Evolutionary conservation across 352 stramenopile genomes (phyloP), one percentile per base, ranked within the genome.

Genomic region (Phytophthora tentaculata): DNA sequence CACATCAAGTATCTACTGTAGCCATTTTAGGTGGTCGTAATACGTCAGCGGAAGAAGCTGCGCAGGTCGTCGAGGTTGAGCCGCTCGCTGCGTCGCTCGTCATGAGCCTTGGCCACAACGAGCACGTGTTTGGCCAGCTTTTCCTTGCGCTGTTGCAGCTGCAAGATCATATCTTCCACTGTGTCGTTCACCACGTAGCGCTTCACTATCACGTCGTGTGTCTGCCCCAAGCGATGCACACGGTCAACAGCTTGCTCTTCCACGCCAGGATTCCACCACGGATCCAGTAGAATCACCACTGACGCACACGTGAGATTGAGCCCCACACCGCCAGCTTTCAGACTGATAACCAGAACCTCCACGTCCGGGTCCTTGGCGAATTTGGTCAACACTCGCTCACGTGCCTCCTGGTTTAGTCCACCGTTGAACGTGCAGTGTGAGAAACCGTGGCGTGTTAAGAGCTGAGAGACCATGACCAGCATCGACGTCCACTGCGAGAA

Each of bases 161-260:
- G 79, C 37, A 97, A 57, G 48, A 98, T 96, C 81, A 97, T 96
- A 52, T 96, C 88, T 52, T 98, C 94, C 37, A 98, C 90, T 5
- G 91, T 97, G 65, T 95, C 81, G 2, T 83, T 67, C 22, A 97
- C 79, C 29, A 97, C 80, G 70, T 97, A 97, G 44, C 93, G 86
- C 70, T 96, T 95, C 23, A 98, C 92, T 8, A 87, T 60, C 43
- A 98, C 93, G 43, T 86, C 77, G 35, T 88, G 81, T 0, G 74
- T 82, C 75, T 98, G 91, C 1, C 92, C 93, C 6, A 98, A 73
- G 2, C 93, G 89, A 53, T 97, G 92, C 32, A 97, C 90, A 43
- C 93, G 86, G 78, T 98, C 94, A 48, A 99, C 94, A 0, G 97
- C 97, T 72, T 99, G 97, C 28, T 96, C 83, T 61, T 99, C 95